Percentiles rank a stretch among this genome's conserved stretches.
These are phyloP conservation scores for Lactarius sp. DNA, from an alignment of 768 basidiomycete species.

Conservation along the genomic window DNA sequence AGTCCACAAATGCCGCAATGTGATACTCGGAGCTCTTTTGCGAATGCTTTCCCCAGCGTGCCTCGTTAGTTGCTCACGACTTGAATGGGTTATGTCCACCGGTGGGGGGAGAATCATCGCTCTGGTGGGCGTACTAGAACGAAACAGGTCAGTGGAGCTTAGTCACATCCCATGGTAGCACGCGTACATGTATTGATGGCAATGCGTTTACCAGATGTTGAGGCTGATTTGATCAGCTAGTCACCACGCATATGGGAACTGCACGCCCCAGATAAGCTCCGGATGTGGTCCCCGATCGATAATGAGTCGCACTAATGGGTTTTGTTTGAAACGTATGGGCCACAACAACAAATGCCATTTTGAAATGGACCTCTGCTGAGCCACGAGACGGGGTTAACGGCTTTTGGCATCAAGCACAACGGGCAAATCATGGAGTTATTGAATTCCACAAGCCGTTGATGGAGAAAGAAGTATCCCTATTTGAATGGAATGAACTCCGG, in stretches of 20 bases:
- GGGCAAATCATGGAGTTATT: neutral
- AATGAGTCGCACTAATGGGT: constrained; percentile 2
- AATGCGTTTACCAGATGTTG: constrained; percentile 17
- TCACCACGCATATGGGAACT: constrained; percentile 6
- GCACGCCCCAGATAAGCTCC: constrained; percentile 5
- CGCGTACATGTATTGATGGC: constrained; percentile 1
- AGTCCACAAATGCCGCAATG: constrained; percentile 14
- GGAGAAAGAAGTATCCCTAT: neutral
- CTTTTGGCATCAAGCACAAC: constrained; percentile 4
- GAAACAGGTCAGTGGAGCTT: constrained; percentile 7
- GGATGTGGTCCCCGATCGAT: constrained; percentile 16
- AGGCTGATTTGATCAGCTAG: constrained; percentile 19
- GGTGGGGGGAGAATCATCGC: constrained; percentile 9
- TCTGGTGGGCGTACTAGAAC: constrained; percentile 9
- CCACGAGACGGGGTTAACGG: constrained; percentile 12
- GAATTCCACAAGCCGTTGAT: neutral
- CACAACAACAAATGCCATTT: constrained; percentile 4
- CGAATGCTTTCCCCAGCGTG: constrained; percentile 6
- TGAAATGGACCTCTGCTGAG: constrained; percentile 1
- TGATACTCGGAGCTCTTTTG: constrained; percentile 8
- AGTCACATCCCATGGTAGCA: neutral
- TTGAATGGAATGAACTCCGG: neutral
- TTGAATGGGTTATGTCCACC: neutral
- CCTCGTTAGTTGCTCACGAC: constrained; percentile 16
- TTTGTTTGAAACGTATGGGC: constrained; percentile 5